These are phyloP conservation scores for Penicillium sp. DNA, from an alignment of 2,329 filamentous ascomycete species.

Conservation along the genomic window DNA sequence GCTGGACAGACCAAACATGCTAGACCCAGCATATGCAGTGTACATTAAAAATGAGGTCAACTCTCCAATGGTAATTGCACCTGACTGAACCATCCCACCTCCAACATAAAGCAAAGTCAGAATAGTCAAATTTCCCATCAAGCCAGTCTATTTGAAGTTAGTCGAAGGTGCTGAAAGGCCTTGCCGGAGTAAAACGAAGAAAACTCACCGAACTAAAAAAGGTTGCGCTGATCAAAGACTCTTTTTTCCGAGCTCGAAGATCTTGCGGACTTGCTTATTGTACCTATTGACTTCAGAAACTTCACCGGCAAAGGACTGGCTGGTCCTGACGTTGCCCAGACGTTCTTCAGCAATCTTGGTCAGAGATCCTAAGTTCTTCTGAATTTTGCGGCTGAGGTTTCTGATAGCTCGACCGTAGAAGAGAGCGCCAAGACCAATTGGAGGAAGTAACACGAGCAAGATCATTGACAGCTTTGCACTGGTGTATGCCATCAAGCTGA, in stretches of 20 bases:
- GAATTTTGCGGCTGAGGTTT: slow-evolving; percentile 85
- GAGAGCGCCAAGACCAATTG: slow-evolving; percentile 85
- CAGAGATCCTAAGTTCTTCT: slow-evolving; percentile 86
- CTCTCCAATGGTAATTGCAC: slow-evolving; percentile 85
- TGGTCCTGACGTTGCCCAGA: slow-evolving; percentile 94
- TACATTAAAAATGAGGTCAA: slow-evolving; percentile 98
- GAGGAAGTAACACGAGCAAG: slow-evolving; percentile 81
- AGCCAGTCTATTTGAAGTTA: slow-evolving; percentile 64
- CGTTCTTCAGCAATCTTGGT: slow-evolving; percentile 98
- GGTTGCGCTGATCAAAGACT: slow-evolving; percentile 83
- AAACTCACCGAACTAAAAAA: slow-evolving; percentile 69
- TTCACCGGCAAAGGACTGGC: slow-evolving; percentile 93
- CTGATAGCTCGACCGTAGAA: slow-evolving; percentile 88
- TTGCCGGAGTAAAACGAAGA: not conserved
- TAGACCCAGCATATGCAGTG: slow-evolving; percentile 80
- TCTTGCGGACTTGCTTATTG: slow-evolving; percentile 86
- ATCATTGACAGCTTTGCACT: slow-evolving; percentile 87
- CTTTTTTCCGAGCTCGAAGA: slow-evolving; percentile 85
- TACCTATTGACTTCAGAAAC: slow-evolving; percentile 86
- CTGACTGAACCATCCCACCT: slow-evolving; percentile 82
- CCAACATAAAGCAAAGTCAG: slow-evolving; percentile 86
- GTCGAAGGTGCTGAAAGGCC: slow-evolving; percentile 6
- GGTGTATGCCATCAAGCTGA: slow-evolving; percentile 93
- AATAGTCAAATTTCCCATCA: slow-evolving; percentile 96
- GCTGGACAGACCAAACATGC: slow-evolving; percentile 87